These are phyloP conservation scores for Dalbergia cultrata DNA, from an alignment of 306 rosid genomes.

Conservation along the genomic window DNA sequence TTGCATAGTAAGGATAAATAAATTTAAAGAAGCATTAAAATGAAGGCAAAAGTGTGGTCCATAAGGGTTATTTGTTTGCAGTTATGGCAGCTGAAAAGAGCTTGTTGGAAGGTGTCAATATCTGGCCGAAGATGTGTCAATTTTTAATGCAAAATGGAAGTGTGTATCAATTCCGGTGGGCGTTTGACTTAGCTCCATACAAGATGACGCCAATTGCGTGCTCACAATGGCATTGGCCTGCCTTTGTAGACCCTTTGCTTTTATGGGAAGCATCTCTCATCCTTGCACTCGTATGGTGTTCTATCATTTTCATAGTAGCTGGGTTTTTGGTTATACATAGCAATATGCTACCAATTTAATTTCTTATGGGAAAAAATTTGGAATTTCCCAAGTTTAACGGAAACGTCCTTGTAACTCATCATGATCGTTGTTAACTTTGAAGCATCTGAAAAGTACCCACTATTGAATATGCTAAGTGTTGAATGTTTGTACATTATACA, in stretches of 20 bases:
- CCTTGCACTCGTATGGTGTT: constrained; percentile 49
- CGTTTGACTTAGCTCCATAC: constrained; percentile 41
- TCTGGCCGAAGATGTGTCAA: constrained; percentile 25
- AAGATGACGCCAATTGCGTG: constrained; percentile 43
- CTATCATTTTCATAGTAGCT: constrained; percentile 53
- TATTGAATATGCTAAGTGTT: constrained; percentile 1
- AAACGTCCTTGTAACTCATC: constrained; percentile 17
- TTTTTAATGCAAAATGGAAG: constrained; percentile 38
- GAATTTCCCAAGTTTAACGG: background rate
- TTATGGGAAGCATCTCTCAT: constrained; percentile 29
- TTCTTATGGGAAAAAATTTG: background rate
- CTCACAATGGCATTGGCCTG: constrained; percentile 33
- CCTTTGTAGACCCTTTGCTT: constrained; percentile 37
- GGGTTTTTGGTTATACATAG: constrained; percentile 28
- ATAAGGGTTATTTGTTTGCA: constrained; percentile 13
- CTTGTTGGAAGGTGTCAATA: constrained; percentile 20
- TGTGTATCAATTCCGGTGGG: constrained; percentile 43
- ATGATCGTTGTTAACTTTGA: constrained; percentile 13
- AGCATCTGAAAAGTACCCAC: constrained; percentile 36
- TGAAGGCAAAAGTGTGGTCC: constrained; percentile 15
- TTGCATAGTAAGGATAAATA: background rate
- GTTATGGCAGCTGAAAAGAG: constrained; percentile 44
- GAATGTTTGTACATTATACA: constrained; percentile 1
- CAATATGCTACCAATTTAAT: constrained; percentile 20
- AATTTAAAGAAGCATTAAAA: background rate